phyloP scores from a whole-genome alignment of 352 stramenopile genomes.

The Pythium dissotocum region DNA sequence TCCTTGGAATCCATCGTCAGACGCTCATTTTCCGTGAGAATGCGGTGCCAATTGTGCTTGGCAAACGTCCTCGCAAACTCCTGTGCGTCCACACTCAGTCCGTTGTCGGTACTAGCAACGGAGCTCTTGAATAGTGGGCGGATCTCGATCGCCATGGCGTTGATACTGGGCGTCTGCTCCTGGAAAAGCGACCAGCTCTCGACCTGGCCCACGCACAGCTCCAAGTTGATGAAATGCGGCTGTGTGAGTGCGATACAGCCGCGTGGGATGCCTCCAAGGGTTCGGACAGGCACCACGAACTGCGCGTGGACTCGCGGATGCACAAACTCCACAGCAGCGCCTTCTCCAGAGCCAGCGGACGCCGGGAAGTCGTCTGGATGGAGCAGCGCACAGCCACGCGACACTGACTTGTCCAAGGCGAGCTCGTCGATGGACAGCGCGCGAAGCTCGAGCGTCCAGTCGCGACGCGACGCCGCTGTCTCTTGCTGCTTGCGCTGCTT shows the following conservation, averaged over 20 bases:
- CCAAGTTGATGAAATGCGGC: slow-evolving; percentile 77
- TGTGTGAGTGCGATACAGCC: slow-evolving; percentile 65
- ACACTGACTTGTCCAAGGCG: slow-evolving; percentile 20
- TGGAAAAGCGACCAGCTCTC: slow-evolving; percentile 80
- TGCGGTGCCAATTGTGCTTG: slow-evolving; percentile 53
- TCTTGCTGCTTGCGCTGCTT: slow-evolving; percentile 47
- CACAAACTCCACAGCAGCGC: slow-evolving; percentile 39
- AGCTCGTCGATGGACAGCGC: slow-evolving; percentile 50
- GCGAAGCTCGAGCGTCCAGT: slow-evolving; percentile 43
- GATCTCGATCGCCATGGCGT: slow-evolving; percentile 68
- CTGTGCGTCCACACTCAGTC: slow-evolving; percentile 41
- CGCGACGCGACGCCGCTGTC: slow-evolving; percentile 10
- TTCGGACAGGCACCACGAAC: slow-evolving; percentile 64
- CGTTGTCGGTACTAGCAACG: slow-evolving; percentile 9
- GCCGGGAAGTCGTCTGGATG: slow-evolving; percentile 64
- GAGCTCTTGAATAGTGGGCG: slow-evolving; percentile 44
- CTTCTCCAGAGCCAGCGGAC: slow-evolving; percentile 1
- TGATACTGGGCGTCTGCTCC: slow-evolving; percentile 42
- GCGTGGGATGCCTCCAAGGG: slow-evolving; percentile 36
- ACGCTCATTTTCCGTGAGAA: slow-evolving; percentile 81
- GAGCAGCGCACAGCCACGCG: slow-evolving; percentile 57
- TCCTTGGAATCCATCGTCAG: slow-evolving; percentile 58
- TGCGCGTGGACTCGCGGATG: slow-evolving; percentile 72
- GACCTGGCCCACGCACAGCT: slow-evolving; percentile 70
- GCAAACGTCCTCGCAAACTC: slow-evolving; percentile 58